Evolutionary conservation across 2,329 filamentous ascomycete species (phyloP).

Genomic region (Chaetomium sp.): DNA sequence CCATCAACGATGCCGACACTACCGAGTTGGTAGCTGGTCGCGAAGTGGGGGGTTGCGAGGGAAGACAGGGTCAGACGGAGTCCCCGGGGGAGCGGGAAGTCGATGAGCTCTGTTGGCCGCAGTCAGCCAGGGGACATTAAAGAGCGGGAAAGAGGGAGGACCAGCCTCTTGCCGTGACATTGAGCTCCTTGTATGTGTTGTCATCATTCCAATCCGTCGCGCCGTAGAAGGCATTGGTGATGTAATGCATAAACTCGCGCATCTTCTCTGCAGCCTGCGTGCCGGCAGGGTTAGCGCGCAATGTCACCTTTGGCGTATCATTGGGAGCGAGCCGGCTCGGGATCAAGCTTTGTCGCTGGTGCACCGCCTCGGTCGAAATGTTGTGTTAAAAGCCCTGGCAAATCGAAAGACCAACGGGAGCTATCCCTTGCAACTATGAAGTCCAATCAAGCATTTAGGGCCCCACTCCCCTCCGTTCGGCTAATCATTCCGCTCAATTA

Average conservation of each 20-base stretch:
- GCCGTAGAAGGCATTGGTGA: slow-evolving; percentile 37
- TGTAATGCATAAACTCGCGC: slow-evolving; percentile 39
- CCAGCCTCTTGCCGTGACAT: slow-evolving; percentile 35
- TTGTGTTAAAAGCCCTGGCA: not conserved
- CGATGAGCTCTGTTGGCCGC: slow-evolving; percentile 68
- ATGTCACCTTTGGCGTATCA: slow-evolving; percentile 29
- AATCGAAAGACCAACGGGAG: not conserved
- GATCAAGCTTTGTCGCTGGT: not conserved
- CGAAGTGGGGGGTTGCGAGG: slow-evolving; percentile 88
- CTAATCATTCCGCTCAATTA: not conserved
- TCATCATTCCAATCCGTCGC: slow-evolving; percentile 38
- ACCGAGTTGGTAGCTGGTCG: slow-evolving; percentile 88
- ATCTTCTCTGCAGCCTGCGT: slow-evolving; percentile 29
- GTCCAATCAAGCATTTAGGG: not conserved
- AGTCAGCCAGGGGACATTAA: not conserved
- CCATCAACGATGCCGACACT: slow-evolving; percentile 91
- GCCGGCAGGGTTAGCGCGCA: slow-evolving; percentile 22
- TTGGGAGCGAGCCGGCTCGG: slow-evolving; percentile 5
- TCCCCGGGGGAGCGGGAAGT: slow-evolving; percentile 83
- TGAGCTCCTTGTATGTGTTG: slow-evolving; percentile 38
- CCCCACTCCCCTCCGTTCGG: not conserved
- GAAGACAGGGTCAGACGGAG: slow-evolving; percentile 86
- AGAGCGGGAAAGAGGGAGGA: not conserved
- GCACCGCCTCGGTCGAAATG: not conserved
- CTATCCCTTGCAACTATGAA: slow-evolving; percentile 3